Base-by-base conservation (phyloP, 1,284 basidiomycete genomes). In the Mycosarcoma maydis region DNA sequence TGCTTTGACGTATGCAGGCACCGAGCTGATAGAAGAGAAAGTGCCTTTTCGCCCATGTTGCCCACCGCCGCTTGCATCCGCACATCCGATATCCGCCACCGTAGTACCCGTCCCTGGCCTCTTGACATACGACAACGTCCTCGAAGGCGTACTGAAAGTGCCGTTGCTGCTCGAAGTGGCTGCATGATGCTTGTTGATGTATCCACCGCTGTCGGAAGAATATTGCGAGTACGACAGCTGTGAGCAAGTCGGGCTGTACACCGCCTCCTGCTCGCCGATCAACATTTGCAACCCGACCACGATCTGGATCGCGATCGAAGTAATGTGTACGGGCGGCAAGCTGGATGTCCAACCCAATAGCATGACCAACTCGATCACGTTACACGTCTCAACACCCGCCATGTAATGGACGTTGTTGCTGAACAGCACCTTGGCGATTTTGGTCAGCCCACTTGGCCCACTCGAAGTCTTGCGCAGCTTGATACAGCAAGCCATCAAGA, bases 321-420 rank as follows among this genome's bases (percentile, higher is more conserved):
- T 55, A 19, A 47, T 47, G 48, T 72, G 64, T 10, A 68, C 29
- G 1, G 50, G 44, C 0, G 69, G 69, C 17, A 72, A 6, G 14
- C 34, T 56, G 4, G 43, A 14, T 4, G 33, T n/a, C 64, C 54
- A 72, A 6, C 52, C 69, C 6, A 72, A 10, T 2, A 67, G 39
- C 48, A 67, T 48, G 30, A 60, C 17, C 22, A 68, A 29, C 26
- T 67, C 55, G 34, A 68, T 34, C 16, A 62, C 3, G 49, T 72
- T 67, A 52, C 48, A 52, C 8, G 57, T 53, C 17, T 67, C 64
- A 9, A 64, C 55, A 2, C 55, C 54, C 0, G 52, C 37, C 49
- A 67, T 61, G 59, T 72, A 72, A 48, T 72, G 69, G n/a, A 72
- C 46, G 27, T 72, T 72, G 64, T 72, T 72, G 52, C 48, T 0